Base-by-base conservation (phyloP, 2,329 filamentous ascomycete species). In the Pseudogymnoascus sp. region DNA sequence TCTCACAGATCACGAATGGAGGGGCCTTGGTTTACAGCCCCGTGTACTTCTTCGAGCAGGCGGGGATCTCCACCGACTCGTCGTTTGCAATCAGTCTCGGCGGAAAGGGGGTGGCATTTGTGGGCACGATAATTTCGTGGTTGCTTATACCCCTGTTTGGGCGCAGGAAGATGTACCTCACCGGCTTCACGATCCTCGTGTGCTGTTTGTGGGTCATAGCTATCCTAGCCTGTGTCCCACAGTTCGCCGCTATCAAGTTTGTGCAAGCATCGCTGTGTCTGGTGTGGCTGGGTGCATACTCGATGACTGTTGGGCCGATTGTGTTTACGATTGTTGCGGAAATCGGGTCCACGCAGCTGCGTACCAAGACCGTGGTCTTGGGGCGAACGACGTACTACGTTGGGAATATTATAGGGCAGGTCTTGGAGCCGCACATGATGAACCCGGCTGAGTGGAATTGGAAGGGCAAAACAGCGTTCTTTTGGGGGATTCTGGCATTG, bases 1-100 rank as follows among this genome's bases (percentile, higher is more conserved):
- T 79, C 7, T 82, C 82, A 1, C 84, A 87, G 67, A 82, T 85
- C 20, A 74, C 85, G 1, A 81, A 78, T 59, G 83, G 84, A 11
- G 82, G 83, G 63, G 81, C 83, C 15, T 78, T 86, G 60, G 82
- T 83, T 61, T 82, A 82, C 62, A 86, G 84, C 62, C 82, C 81
- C 3, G 86, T 82, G 3, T 84, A 83, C 68, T 79, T 79, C 67
- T 85, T 84, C 69, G 73, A 79, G 62, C 77, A 81, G 64, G 81
- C 80, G 1, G 82, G 82, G 1, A 70, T 84, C 35, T 67, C 70
- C 0, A 72, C 77, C 1, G 71, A 74, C 22, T 71, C 77, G 12
- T 75, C 82, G 0, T 84, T 83, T 63, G 72, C 76, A 57, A 80
- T 83, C 67, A 77, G 78, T 8, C 78, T 84, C 67, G 81, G 76